phyloP scores from a whole-genome alignment of 2,329 filamentous ascomycete genomes.

The Tolypocladium ovalisporum region DNA sequence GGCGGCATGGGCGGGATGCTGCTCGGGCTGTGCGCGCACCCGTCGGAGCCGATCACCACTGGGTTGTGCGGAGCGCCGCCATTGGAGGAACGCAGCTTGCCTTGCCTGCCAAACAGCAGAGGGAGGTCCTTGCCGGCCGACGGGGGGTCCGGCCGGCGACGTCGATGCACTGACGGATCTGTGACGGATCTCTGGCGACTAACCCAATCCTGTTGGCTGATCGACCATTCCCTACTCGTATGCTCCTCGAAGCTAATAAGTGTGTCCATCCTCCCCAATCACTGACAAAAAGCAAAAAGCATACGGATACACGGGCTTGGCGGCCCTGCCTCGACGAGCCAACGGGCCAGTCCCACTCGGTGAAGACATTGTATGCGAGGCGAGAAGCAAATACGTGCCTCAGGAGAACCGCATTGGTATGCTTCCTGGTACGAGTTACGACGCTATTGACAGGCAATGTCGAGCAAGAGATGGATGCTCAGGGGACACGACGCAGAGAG shows the following conservation, averaged over 20 bases:
- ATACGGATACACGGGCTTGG: not conserved
- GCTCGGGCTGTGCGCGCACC: constrained; percentile 7
- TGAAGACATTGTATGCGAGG: not conserved
- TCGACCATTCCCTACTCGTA: not conserved
- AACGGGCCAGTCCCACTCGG: not conserved
- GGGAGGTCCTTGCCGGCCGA: not conserved
- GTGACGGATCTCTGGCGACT: not conserved
- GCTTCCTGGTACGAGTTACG: not conserved
- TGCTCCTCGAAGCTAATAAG: not conserved
- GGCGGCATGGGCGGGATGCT: not conserved
- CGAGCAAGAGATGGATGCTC: not conserved
- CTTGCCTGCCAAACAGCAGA: not conserved
- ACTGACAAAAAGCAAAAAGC: not conserved
- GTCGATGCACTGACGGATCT: not conserved
- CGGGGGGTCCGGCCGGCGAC: not conserved
- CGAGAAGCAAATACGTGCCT: not conserved
- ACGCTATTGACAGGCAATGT: not conserved
- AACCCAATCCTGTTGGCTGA: not conserved
- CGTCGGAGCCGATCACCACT: constrained; percentile 7
- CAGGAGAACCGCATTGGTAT: not conserved
- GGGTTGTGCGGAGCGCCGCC: not conserved
- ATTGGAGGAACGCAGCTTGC: not conserved
- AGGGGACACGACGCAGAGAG: not conserved
- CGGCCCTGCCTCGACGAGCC: not conserved
- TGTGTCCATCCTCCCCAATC: not conserved